Evolutionary conservation across 371 early-diverging fungal genomes (phyloP).

Genomic region (Phascolomyces articulosus): DNA sequence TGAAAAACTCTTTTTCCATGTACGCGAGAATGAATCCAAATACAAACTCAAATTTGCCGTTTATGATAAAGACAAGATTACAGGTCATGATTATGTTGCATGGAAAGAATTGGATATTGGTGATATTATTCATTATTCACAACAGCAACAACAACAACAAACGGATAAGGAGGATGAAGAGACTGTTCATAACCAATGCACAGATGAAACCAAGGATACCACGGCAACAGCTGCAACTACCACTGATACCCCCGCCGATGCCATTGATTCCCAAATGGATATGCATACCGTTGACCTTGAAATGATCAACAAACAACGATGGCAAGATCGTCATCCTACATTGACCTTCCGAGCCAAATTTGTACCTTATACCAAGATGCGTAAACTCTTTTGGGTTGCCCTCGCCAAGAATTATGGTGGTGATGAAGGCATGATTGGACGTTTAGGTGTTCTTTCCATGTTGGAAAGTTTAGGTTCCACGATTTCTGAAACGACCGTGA

Average conservation of each 20-base stretch:
- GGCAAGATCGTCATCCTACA: constrained; percentile 44
- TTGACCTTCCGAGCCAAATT: constrained; percentile 65
- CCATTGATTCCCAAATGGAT: constrained; percentile 53
- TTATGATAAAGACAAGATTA: constrained; percentile 80
- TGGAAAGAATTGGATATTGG: constrained; percentile 49
- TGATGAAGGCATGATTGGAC: constrained; percentile 52
- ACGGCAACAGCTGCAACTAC: not conserved
- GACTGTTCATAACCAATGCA: not conserved
- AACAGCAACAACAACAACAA: not conserved
- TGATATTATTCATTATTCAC: constrained; percentile 32
- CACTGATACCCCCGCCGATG: constrained; percentile 20
- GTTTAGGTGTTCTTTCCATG: constrained; percentile 74
- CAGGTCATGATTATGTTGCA: constrained; percentile 75
- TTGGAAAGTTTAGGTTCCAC: constrained; percentile 78
- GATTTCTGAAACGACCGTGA: constrained; percentile 69
- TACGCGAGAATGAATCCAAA: constrained; percentile 56
- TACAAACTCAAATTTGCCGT: constrained; percentile 72
- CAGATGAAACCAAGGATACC: not conserved
- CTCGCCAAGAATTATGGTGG: constrained; percentile 74
- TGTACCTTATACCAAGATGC: constrained; percentile 65
- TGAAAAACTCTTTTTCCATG: constrained; percentile 68
- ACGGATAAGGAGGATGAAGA: not conserved
- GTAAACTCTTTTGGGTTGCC: constrained; percentile 77
- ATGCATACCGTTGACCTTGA: constrained; percentile 41
- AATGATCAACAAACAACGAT: constrained; percentile 36